These are phyloP conservation scores for Samsoniella hepiali DNA, from an alignment of 2,329 filamentous ascomycete genomes.

Conservation along the genomic window DNA sequence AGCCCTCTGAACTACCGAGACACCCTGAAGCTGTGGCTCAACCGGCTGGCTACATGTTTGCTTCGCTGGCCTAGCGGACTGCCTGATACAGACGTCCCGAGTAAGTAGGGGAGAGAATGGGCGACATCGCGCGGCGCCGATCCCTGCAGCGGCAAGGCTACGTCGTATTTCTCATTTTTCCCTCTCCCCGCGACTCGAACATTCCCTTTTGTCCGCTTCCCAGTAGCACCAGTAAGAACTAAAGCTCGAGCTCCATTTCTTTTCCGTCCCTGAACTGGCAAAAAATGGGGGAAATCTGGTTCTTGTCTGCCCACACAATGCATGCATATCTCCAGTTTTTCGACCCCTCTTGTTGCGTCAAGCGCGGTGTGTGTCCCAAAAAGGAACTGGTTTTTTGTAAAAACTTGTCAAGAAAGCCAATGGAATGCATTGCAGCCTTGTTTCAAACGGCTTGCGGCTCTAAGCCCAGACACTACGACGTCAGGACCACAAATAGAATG, in stretches of 20 bases:
- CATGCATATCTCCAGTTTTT: slow-evolving; percentile 6
- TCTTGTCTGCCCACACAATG: background rate
- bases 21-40: no score
- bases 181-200: background rate
- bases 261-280: background rate
- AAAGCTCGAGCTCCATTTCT: background rate
- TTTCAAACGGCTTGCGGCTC: background rate
- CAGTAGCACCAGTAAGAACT: background rate
- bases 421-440: no score
- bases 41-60: background rate
- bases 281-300: slow-evolving; percentile 1
- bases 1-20: background rate
- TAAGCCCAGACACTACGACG: background rate
- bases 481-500: background rate
- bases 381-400: no score
- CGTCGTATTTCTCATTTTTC: no score
- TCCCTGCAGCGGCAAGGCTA: background rate
- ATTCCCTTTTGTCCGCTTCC: no score
- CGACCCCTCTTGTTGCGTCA: slow-evolving; percentile 2
- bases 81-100: slow-evolving; percentile 9
- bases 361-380: background rate
- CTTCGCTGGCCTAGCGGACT: background rate
- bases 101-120: background rate
- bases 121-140: background rate
- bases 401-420: no score